Evolutionary conservation across 2,329 filamentous ascomycete genomes (phyloP), one percentile per base, ranked within the genome.

Genomic region (Verticillium longisporum): DNA sequence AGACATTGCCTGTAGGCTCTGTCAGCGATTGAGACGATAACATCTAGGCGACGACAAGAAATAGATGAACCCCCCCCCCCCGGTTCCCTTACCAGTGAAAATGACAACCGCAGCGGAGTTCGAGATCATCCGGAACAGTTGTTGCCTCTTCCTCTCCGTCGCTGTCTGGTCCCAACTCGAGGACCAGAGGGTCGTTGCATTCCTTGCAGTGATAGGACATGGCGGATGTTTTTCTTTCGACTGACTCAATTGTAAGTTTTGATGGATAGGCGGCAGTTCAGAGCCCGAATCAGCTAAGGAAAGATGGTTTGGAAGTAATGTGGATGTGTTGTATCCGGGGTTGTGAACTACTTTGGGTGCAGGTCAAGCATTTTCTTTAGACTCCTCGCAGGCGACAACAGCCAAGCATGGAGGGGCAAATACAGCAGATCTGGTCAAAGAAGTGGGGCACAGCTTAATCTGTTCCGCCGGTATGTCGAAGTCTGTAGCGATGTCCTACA

Each of bases 101-200:
- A 73, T 93, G 90, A 70, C 90, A 92, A 63, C 83, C 84, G 71
- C 91, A 95, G 58, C 78, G 73, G 55, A 90, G 76, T 63, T 84
- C 77, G 57, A 94, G 81, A 71, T 94, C 90, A 73, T 94, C 89
- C 13, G 87, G 88, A 11, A 89, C 79, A 7, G 78, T 74, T 60
- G 72, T 66, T 45, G 63, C 41, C 55, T 61, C 63, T 61, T 56
- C 66, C 57, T 74, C 72, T 61, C 75, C 73, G 53, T 78, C 76
- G 26, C 81, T 81, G 55, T 82, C 80, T 7, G 73, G 70, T 62
- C 84, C 83, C 60, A 86, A 69, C 59, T 78, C 77, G 36, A 89
- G 71, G 45, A 82, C 74, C 64, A 89, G 78, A 50, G 81, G 78
- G 65, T 88, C 81, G 2, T 80, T 71, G 72, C 87, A 89, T 61